A percentile compares a stretch with the other conserved stretches of the same genome.
Evolutionary conservation across 495 filamentous ascomycete species (phyloP).

Genomic region (Schizothecium vesticola): DNA sequence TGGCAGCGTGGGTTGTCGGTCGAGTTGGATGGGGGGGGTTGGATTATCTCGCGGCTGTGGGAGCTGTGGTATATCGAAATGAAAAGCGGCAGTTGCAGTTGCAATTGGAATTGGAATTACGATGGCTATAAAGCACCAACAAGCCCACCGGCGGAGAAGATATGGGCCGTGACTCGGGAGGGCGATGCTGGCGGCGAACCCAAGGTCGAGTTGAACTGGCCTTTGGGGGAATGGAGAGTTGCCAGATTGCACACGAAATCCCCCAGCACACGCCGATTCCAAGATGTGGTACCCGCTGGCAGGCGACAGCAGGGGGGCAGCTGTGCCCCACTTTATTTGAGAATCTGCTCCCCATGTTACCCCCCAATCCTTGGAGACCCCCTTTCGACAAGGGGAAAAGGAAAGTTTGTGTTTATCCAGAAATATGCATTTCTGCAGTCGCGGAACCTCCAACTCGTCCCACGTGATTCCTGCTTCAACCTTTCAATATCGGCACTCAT

Average conservation of each 20-base stretch:
- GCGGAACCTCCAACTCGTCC: not conserved
- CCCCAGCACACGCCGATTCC: constrained; percentile 7
- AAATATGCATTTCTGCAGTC: not conserved
- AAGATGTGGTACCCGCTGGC: constrained; percentile 3
- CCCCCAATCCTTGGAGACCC: not conserved
- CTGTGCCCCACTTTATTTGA: constrained; percentile 1
- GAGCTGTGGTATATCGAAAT: not conserved
- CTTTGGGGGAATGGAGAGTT: constrained; percentile 26
- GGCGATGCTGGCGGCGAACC: constrained; percentile 14
- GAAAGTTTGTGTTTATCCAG: not conserved
- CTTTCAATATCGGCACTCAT: not conserved
- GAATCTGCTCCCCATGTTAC: not conserved
- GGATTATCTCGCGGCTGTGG: not conserved
- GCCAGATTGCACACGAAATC: constrained; percentile 30
- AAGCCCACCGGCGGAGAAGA: constrained; percentile 18
- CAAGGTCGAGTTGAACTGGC: constrained; percentile 14
- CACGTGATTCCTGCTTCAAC: not conserved
- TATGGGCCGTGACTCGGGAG: constrained; percentile 12
- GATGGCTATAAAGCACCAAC: constrained; percentile 10
- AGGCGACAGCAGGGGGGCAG: not conserved
- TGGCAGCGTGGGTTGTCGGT: constrained; percentile 42
- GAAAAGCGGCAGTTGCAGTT: constrained; percentile 1
- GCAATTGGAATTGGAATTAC: constrained; percentile 16
- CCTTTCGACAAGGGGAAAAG: not conserved
- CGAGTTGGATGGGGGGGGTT: not conserved